phyloP scores from a whole-genome alignment of 164 flowering plant genomes.

The Hamamelis virginiana region DNA sequence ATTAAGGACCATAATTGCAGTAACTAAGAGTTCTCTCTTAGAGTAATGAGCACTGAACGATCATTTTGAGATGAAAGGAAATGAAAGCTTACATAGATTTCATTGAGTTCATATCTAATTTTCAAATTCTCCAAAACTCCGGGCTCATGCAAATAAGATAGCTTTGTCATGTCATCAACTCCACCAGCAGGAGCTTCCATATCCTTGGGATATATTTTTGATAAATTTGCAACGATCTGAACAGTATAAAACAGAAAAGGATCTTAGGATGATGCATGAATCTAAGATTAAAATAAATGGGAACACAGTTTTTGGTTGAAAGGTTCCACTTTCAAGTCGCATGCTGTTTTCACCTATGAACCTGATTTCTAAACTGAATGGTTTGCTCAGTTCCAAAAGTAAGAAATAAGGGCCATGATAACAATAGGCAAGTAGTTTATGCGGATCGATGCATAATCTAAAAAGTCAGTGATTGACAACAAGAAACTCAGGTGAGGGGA shows the following conservation, averaged over 20 bases:
- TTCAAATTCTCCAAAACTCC: constrained; percentile 55
- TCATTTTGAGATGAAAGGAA: background rate
- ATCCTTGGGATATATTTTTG: constrained; percentile 59
- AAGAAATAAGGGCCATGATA: background rate
- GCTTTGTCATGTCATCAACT: constrained; percentile 74
- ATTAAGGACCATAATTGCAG: background rate
- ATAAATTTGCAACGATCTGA: constrained; percentile 43
- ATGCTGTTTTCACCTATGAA: background rate
- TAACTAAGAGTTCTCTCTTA: background rate
- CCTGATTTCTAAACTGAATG: background rate
- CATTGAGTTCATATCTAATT: constrained; percentile 60
- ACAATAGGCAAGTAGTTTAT: too few relatives aligned
- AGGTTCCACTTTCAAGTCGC: background rate
- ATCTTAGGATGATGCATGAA: background rate
- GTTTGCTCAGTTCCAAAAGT: background rate
- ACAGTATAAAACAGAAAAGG: background rate
- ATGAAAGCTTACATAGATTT: constrained; percentile 47
- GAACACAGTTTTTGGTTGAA: background rate
- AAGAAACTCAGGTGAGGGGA: too few relatives aligned
- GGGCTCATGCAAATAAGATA: constrained; percentile 65
- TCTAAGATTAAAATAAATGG: background rate
- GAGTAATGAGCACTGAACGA: background rate
- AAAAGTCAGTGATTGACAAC: background rate
- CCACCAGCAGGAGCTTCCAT: constrained; percentile 69
- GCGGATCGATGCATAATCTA: too few relatives aligned